These are phyloP conservation scores for Primulina tabacum DNA, from an alignment of 257 asterid species.

Conservation along the genomic window DNA sequence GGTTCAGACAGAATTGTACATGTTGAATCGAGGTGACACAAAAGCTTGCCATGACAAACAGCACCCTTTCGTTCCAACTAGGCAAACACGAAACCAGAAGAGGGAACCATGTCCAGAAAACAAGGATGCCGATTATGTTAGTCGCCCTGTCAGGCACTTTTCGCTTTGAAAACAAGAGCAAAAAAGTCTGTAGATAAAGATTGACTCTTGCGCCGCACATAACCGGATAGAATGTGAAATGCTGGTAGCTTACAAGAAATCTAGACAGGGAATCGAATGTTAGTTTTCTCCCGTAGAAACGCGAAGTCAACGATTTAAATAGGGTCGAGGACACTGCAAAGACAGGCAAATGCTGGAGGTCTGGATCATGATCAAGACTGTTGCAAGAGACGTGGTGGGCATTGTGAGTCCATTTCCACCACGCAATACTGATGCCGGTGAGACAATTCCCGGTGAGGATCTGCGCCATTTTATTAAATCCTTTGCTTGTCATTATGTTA, in stretches of 20 bases:
- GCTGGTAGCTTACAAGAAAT: constrained; percentile 72
- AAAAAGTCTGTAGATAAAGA: constrained; percentile 65
- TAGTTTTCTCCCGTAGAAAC: constrained; percentile 59
- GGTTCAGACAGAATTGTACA: constrained; percentile 76
- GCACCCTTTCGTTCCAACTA: constrained; percentile 54
- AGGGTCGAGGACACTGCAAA: constrained; percentile 60
- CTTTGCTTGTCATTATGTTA: constrained; percentile 48
- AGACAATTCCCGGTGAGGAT: constrained; percentile 73
- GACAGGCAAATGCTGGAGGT: constrained; percentile 85
- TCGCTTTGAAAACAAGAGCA: constrained; percentile 57
- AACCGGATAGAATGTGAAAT: constrained; percentile 61
- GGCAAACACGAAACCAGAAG: constrained; percentile 63
- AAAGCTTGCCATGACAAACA: constrained; percentile 59
- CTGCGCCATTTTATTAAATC: constrained; percentile 56
- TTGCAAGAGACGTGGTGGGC: constrained; percentile 82
- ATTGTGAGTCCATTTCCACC: constrained; percentile 99
- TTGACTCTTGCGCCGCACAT: constrained; percentile 69
- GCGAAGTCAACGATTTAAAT: constrained; percentile 49
- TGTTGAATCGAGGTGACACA: constrained; percentile 65
- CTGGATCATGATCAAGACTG: constrained; percentile 90
- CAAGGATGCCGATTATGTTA: constrained; percentile 61
- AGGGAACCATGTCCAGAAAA: constrained; percentile 95
- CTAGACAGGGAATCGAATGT: constrained; percentile 56
- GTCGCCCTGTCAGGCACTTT: constrained; percentile 60
- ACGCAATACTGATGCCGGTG: constrained; percentile 91